Conservation (phyloP, 306 rosid genomes). For the Fragaria vesca region DNA sequence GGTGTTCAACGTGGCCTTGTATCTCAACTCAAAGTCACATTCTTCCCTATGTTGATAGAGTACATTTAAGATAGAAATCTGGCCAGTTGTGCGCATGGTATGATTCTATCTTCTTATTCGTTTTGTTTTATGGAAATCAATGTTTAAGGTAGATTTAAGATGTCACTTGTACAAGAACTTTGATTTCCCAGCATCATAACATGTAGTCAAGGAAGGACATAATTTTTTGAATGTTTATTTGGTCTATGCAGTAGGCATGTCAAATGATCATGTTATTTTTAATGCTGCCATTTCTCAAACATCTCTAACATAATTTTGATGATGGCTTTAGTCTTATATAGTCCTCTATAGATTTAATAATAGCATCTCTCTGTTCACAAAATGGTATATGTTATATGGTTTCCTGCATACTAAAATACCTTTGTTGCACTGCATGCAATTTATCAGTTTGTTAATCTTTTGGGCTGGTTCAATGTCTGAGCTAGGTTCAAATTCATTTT, state of each 20-base stretch:
- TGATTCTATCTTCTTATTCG: too few species aligned
- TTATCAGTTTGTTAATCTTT: background rate
- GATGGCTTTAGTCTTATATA: background rate
- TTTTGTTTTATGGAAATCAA: too few species aligned
- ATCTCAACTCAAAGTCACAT: too few species aligned
- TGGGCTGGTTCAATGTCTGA: background rate
- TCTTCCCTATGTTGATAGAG: too few species aligned
- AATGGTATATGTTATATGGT: background rate
- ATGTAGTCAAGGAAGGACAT: background rate
- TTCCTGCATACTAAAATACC: background rate
- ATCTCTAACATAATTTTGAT: background rate
- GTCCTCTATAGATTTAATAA: background rate
- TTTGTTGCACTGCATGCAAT: background rate
- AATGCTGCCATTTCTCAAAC: background rate
- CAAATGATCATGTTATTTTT: background rate
- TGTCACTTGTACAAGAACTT: too few species aligned
- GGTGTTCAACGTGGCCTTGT: too few species aligned
- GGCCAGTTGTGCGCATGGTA: too few species aligned
- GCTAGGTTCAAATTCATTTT: background rate
- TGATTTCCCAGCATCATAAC: background rate
- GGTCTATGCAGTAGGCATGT: background rate
- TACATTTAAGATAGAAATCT: too few species aligned
- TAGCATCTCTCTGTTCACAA: background rate
- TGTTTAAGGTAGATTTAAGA: too few species aligned
- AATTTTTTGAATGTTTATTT: background rate